Conservation (phyloP, 495 filamentous ascomycete genomes). For the Bacidia gigantensis region DNA sequence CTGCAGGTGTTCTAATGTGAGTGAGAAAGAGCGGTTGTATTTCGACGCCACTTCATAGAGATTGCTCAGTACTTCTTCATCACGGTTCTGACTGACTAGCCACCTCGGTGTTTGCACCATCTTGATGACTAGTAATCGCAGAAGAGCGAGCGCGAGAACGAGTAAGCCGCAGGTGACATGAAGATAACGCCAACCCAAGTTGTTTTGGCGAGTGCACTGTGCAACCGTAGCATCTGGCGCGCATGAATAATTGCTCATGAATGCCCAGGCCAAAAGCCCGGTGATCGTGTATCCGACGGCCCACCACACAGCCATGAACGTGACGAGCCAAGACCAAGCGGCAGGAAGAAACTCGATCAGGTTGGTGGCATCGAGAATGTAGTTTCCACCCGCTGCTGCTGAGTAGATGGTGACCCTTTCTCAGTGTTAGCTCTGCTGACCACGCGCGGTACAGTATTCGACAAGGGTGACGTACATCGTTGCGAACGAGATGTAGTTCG, state of each 20-base stretch:
- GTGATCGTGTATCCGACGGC: constrained; percentile 25
- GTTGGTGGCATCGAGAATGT: constrained; percentile 27
- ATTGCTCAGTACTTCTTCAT: too few relatives aligned
- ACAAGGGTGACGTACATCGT: constrained; percentile 17
- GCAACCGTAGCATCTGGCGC: too few relatives aligned
- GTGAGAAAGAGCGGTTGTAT: too few relatives aligned
- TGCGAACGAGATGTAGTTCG: constrained; percentile 31
- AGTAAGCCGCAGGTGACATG: too few relatives aligned
- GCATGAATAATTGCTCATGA: constrained; percentile 27
- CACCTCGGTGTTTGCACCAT: too few relatives aligned
- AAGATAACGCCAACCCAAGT: too few relatives aligned
- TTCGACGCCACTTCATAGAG: too few relatives aligned
- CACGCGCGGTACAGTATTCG: not conserved
- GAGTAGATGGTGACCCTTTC: constrained; percentile 28
- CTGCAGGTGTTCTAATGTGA: too few relatives aligned
- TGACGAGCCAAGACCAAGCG: constrained; percentile 25
- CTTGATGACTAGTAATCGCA: too few relatives aligned
- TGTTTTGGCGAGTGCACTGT: too few relatives aligned
- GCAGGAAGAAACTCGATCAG: constrained; percentile 25
- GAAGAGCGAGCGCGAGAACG: too few relatives aligned
- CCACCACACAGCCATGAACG: constrained; percentile 28
- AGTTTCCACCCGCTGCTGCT: constrained; percentile 25
- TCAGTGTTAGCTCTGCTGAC: not conserved
- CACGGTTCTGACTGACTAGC: too few relatives aligned
- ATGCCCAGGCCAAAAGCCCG: constrained; percentile 27